Conservation (phyloP, 164 flowering plant species). For the Tinospora cordifolia region DNA sequence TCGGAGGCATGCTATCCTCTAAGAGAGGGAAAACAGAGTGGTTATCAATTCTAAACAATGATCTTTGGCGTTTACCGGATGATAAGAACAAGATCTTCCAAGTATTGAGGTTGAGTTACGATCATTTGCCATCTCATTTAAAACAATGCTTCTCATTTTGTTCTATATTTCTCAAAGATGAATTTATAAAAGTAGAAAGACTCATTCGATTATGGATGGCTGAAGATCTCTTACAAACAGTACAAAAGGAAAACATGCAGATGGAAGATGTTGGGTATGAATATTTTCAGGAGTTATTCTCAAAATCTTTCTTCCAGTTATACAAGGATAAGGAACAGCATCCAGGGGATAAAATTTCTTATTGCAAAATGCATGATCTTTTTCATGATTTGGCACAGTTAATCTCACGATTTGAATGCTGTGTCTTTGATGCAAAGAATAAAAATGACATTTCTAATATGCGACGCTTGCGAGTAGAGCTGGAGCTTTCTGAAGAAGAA, state of each 20-base stretch:
- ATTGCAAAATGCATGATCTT: constrained; percentile 15
- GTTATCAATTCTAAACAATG: background rate
- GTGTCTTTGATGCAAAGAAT: background rate
- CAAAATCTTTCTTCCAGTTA: constrained; percentile 16
- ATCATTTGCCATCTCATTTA: background rate
- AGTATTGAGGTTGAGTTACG: constrained; percentile 2
- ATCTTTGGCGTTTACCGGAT: background rate
- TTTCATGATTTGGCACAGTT: constrained; percentile 16
- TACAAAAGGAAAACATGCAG: background rate
- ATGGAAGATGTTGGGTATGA: constrained; percentile 13
- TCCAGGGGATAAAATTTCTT: background rate
- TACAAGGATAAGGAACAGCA: too few relatives aligned
- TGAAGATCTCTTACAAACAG: background rate
- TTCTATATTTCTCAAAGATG: background rate
- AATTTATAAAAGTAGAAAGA: background rate
- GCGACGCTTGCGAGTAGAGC: too few relatives aligned
- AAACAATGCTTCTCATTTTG: constrained; percentile 5
- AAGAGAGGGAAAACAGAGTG: background rate
- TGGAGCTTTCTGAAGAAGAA: too few relatives aligned
- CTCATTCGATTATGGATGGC: background rate
- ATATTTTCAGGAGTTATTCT: constrained; percentile 4
- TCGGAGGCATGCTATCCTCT: background rate
- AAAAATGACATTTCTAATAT: background rate
- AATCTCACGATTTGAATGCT: background rate
- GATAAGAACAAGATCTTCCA: background rate